Base-by-base conservation (phyloP, 2,329 filamentous ascomycete genomes). In the Monilinia aucupariae region DNA sequence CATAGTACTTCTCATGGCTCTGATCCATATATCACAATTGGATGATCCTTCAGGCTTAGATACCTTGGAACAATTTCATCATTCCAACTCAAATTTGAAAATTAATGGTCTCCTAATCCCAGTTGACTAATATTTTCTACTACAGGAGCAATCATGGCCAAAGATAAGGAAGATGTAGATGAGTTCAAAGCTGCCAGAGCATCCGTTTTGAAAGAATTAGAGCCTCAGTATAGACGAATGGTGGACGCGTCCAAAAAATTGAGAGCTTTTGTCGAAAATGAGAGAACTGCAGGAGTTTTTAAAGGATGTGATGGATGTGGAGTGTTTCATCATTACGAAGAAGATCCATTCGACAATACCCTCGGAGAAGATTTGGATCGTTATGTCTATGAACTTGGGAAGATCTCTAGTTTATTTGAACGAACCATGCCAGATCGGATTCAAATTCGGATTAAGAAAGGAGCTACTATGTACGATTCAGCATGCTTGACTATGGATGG, bases 211-310 rank as follows among this genome's bases (percentile, higher is more conserved):
- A 27, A 45, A 12, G 41, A 48, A 8, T 30, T 64, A 6, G 62
- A 65, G n/a, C 52, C 50, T 53, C 62, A 61, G 15, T 64, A 65
- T 49, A 32, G 55, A n/a, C 51, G 47, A 41, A 48, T 61, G 50
- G 8, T 62, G 17, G 32, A 64, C 48, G 34, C 66, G 32, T 48
- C 48, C 25, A 50, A 30, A 12, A 54, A 48, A 4, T 22, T 65
- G 48, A 54, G 48, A 30, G 37, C 43, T 25, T 65, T 63, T 20
- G 43, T 60, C n/a, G 41, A 51, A n/a, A 56, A 41, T n/a, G 60
- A 62, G 39, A 37, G 27, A 32, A 12, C 1, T 10, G 6, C 22
- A 34, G 60, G 60, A 43, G 54, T 62, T 5, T 62, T 62, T 30
- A 47, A 49, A 12, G 45, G 48, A 43, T 63, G 53, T 48, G 10